Conservation (phyloP, 2,329 filamentous ascomycete genomes). For the Monosporascus sp. region DNA sequence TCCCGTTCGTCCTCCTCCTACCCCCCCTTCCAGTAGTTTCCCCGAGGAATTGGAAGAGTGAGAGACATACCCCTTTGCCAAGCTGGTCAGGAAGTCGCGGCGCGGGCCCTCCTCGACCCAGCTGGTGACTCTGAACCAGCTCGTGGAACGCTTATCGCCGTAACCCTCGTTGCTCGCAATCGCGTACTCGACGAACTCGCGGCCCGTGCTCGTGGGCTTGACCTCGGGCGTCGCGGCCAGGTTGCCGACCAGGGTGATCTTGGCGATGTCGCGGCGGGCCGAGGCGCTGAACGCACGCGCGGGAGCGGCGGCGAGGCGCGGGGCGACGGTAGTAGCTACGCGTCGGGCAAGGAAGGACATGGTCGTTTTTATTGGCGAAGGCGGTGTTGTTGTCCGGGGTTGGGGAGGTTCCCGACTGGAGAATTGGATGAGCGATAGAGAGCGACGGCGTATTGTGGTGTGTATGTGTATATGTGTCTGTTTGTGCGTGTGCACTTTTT, state of each 20-base stretch:
- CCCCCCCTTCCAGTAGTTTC: background rate
- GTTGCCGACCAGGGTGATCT: slow-evolving; percentile 82
- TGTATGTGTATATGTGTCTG: too few species aligned
- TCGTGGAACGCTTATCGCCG: slow-evolving; percentile 67
- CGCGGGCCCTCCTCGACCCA: slow-evolving; percentile 64
- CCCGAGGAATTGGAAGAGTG: slow-evolving; percentile 1
- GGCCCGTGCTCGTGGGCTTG: slow-evolving; percentile 61
- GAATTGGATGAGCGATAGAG: too few species aligned
- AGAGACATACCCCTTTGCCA: slow-evolving; percentile 77
- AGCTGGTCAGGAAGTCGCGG: slow-evolving; percentile 64
- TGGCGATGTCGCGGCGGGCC: slow-evolving; percentile 60
- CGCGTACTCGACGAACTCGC: slow-evolving; percentile 70
- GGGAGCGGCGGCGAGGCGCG: slow-evolving; percentile 30
- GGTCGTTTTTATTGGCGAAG: slow-evolving; percentile 22
- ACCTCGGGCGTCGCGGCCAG: slow-evolving; percentile 76
- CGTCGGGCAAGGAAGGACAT: slow-evolving; percentile 49
- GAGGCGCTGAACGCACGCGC: slow-evolving; percentile 74
- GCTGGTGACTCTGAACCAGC: slow-evolving; percentile 77
- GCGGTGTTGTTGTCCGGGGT: too few species aligned
- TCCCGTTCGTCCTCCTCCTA: background rate
- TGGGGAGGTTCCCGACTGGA: too few species aligned
- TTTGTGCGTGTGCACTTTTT: too few species aligned
- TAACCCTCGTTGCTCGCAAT: slow-evolving; percentile 65
- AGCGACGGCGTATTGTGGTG: too few species aligned
- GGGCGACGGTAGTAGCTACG: slow-evolving; percentile 42